Percentiles rank a stretch among this genome's conserved stretches.
These are phyloP conservation scores for Hirsutella thompsonii DNA, from an alignment of 2,329 filamentous ascomycete species.

Conservation along the genomic window DNA sequence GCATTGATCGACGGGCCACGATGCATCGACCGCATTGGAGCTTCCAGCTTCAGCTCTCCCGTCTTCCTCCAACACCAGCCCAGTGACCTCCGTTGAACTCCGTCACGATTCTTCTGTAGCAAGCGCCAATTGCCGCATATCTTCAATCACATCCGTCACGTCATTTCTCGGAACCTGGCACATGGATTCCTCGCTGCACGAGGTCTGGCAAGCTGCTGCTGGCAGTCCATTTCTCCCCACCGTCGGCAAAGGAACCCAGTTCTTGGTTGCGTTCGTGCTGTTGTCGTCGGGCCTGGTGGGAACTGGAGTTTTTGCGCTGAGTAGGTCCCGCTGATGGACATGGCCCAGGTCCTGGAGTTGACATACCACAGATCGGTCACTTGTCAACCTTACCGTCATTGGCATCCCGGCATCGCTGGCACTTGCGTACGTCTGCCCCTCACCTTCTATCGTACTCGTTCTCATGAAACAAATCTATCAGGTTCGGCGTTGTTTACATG, in stretches of 20 bases:
- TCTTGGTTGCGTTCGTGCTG: conserved; percentile 66
- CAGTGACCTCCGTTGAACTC: background rate
- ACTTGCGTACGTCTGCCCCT: conserved; percentile 57
- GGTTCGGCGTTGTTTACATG: conserved; percentile 92
- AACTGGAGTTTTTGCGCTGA: conserved; percentile 72
- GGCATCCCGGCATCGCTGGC: conserved; percentile 80
- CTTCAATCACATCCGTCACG: background rate
- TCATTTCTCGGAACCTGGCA: conserved; percentile 16
- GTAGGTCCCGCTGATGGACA: conserved; percentile 37
- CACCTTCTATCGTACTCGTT: conserved; percentile 2
- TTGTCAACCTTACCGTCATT: conserved; percentile 62
- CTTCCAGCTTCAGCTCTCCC: conserved; percentile 3
- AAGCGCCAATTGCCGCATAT: background rate
- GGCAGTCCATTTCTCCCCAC: conserved; percentile 72
- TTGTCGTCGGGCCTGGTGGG: conserved; percentile 60
- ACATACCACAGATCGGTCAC: conserved; percentile 60
- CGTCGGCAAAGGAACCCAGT: conserved; percentile 73
- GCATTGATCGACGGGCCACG: conserved; percentile 19
- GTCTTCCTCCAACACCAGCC: background rate
- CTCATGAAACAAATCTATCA: conserved; percentile 23
- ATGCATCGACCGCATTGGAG: conserved; percentile 15
- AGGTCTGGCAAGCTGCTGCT: conserved; percentile 89
- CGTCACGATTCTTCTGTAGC: background rate
- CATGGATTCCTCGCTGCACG: conserved; percentile 73
- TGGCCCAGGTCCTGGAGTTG: background rate